Percentiles rank a stretch among this genome's conserved stretches.
Conservation (phyloP, 495 filamentous ascomycete species). For the Aspergillus homomorphus region DNA sequence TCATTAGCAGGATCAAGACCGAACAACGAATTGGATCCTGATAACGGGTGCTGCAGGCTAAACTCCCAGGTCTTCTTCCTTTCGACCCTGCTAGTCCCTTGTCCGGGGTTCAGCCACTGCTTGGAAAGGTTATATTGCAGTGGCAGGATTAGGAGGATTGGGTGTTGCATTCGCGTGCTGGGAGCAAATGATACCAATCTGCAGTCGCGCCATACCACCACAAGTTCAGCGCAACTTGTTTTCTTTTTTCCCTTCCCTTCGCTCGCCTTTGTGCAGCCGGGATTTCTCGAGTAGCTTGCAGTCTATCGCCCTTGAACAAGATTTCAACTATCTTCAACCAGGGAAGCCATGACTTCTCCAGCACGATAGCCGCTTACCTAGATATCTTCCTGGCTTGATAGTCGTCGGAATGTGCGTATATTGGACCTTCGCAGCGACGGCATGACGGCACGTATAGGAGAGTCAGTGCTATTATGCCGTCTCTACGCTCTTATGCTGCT, state of each 20-base stretch:
- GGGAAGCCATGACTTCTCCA: neutral
- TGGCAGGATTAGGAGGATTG: neutral
- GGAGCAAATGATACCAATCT: conserved; percentile 1
- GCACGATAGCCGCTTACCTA: conserved; percentile 9
- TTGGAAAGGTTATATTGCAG: neutral
- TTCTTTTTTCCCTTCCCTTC: neutral
- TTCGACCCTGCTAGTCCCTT: neutral
- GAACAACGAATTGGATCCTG: neutral
- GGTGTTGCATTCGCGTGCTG: neutral
- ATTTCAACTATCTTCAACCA: neutral
- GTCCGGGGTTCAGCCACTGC: neutral
- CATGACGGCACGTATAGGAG: neutral
- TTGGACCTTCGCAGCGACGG: conserved; percentile 1
- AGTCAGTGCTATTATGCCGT: neutral
- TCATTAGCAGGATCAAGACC: neutral
- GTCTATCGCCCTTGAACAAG: neutral
- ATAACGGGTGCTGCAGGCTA: conserved; percentile 2
- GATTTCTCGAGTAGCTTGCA: neutral
- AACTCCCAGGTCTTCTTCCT: neutral
- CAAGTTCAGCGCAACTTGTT: neutral
- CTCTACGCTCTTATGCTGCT: neutral
- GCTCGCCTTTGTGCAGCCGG: neutral
- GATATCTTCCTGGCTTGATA: neutral
- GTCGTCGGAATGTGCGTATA: neutral
- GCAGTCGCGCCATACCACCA: conserved; percentile 3